Base-by-base conservation (phyloP, 495 filamentous ascomycete genomes). In the Penicillium samsonianum region DNA sequence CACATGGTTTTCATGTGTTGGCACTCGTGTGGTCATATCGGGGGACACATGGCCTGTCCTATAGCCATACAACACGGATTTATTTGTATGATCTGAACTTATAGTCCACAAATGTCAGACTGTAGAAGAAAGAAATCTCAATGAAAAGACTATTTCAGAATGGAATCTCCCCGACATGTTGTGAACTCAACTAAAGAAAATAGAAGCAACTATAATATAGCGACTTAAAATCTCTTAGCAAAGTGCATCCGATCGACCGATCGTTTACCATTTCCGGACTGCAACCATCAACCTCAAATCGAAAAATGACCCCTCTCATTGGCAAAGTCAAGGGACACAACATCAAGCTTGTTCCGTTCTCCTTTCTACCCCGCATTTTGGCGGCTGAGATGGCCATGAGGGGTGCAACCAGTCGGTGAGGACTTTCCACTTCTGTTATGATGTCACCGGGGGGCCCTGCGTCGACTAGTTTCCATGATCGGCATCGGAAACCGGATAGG, bases 1-100 rank as follows among this genome's bases (percentile, higher is more conserved):
- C 28, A 12, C 41, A 35, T 55, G 53, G 42, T 43, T 35, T 46
- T 20, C 40, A 37, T 47, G 42, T 47, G 53, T 9, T 55, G 53
- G 42, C 53, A 45, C 48, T 31, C 23, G 23, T n/a, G 46, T 16
- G 46, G 19, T 14, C 48, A 35, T n/a, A n/a, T 37, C 31, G 2
- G 23, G 19, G 40, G 14, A 23, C 30, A 50, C 47, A 50, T 50
- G 47, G 46, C 46, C 4, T 0, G 8, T 12, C 9, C n/a, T n/a
- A n/a, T 16, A 38, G 16, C 17, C 7, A 8, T n/a, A n/a, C 16
- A 4, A 12, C 3, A 11, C 23, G 11, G 30, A n/a, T 12, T 5
- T 14, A 33, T 14, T 4, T 25, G 30, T 17, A 38, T 17, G 7
- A 38, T 38, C 16, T 38, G 6, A 38, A 2, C 35, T 17, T 38